Conservation (phyloP, 2,329 filamentous ascomycete species). For the Elsinoe perseae region DNA sequence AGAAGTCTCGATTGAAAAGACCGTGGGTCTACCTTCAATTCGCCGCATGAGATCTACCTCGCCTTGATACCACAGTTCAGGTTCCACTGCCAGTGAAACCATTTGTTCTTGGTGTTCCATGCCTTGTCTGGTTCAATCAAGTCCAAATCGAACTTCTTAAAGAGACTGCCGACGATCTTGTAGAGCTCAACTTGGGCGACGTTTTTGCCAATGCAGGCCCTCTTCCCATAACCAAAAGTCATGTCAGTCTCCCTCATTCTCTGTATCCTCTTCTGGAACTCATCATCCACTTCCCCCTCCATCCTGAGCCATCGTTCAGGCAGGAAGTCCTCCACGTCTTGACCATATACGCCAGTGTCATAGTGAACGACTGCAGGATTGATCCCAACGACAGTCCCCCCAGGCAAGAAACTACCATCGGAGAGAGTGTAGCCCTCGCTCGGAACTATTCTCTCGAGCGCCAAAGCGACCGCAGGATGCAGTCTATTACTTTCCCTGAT, state of each 20-base stretch:
- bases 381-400: constrained; percentile 37
- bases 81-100: constrained; percentile 9
- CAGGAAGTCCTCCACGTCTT: constrained; percentile 34
- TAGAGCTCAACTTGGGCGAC: constrained; percentile 16
- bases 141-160: constrained; percentile 14
- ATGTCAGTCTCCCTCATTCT: constrained; percentile 9
- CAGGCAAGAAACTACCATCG: constrained; percentile 30
- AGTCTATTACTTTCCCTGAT: constrained; percentile 31
- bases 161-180: constrained; percentile 16
- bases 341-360: constrained; percentile 33
- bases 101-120: constrained; percentile 15
- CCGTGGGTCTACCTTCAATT: no score
- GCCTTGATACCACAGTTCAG: not conserved
- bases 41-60: no score
- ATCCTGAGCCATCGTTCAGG: constrained; percentile 40
- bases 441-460: constrained; percentile 32
- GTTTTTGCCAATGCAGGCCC: constrained; percentile 17
- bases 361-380: constrained; percentile 40
- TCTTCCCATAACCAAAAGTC: constrained; percentile 16
- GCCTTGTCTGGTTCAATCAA: constrained; percentile 5
- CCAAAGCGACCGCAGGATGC: constrained; percentile 35
- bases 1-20: no score
- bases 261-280: not conserved
- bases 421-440: constrained; percentile 20
- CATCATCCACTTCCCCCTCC: not conserved